Evolutionary conservation across 371 early-diverging fungal species (phyloP), one percentile per base, ranked within the genome.

Genomic region (Fennellomyces sp.): DNA sequence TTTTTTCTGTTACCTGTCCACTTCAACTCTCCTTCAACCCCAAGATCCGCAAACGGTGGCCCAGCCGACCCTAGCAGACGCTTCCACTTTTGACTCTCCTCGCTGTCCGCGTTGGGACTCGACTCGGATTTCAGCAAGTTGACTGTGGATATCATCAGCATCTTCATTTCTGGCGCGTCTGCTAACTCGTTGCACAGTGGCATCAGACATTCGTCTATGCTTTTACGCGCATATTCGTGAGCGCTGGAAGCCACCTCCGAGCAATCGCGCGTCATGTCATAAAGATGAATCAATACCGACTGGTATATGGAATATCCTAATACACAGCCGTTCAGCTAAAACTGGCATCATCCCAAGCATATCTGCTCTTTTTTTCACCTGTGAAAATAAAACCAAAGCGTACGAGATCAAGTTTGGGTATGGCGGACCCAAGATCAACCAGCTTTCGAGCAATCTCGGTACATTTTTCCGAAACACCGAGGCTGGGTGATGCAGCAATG

Each of bases 401-500:
- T 2, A 23, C 52, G 15, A 35, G 36, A 3, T 31, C 52, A 17
- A 35, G n/a, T 33, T 52, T 52, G 35, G 10, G 19, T 23, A 35
- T 15, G 2, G 23, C 21, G 5, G 17, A 11, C 4, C 19, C 52
- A 33, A 52, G 35, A 19, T 35, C 19, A 13, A 27, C 27, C 52
- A 52, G 30, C 13, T 36, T 31, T 11, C 52, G 31, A 8, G 52
- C 52, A 36, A 52, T 52, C 2, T 36, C 35, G 35, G 52, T 25
- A 17, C 52, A 52, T 7, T 36, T 31, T 2, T 36, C 36, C 19
- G 52, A 52, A n/a, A 35, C 52, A 2, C 52, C 25, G 33, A 31
- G 36, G n/a, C 10, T n/a, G n/a, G 30, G n/a, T 1, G 25, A 35
- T 5, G 35, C 27, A 15, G 58, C 57, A 38, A 77, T 64, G 45